Percentiles rank a stretch among this genome's conserved stretches.
These are phyloP conservation scores for Phytophthora quininea DNA, from an alignment of 352 stramenopile species.

Conservation along the genomic window DNA sequence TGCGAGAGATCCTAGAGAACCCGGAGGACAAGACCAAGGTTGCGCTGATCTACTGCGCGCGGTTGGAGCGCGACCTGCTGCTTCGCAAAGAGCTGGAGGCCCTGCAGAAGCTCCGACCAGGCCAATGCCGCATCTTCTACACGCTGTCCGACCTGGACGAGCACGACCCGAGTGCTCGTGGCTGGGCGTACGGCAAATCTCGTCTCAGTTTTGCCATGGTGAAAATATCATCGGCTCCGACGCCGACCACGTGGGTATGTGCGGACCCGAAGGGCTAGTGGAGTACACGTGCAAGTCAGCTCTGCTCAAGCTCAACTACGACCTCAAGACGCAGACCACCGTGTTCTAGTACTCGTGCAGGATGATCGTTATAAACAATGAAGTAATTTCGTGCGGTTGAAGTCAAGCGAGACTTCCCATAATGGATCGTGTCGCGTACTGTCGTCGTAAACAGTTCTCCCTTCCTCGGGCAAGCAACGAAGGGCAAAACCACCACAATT, in stretches of 20 bases:
- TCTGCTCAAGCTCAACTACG: slow-evolving; percentile 88
- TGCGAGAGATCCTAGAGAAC: slow-evolving; percentile 80
- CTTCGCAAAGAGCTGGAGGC: slow-evolving; percentile 89
- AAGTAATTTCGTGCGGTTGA: slow-evolving; percentile 1
- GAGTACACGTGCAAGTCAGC: slow-evolving; percentile 93
- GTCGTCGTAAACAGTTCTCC: no score
- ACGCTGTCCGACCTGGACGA: slow-evolving; percentile 59
- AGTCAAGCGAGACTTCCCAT: no score
- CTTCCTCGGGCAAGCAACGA: no score
- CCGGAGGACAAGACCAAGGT: slow-evolving; percentile 49
- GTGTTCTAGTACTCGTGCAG: slow-evolving; percentile 29
- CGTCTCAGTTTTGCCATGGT: slow-evolving; percentile 93
- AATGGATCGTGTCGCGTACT: no score
- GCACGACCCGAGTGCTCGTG: slow-evolving; percentile 31
- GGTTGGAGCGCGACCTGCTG: slow-evolving; percentile 93
- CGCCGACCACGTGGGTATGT: slow-evolving; percentile 86
- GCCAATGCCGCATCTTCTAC: slow-evolving; percentile 47
- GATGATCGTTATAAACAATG: slow-evolving; percentile 1
- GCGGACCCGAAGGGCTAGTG: slow-evolving; percentile 94
- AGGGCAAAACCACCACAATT: neutral
- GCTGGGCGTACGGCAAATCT: slow-evolving; percentile 81
- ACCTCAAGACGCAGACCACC: slow-evolving; percentile 70
- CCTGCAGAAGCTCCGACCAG: slow-evolving; percentile 48
- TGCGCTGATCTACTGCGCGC: slow-evolving; percentile 82
- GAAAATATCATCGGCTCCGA: slow-evolving; percentile 72